A percentile compares a stretch with the other conserved stretches of the same genome.
These are phyloP conservation scores for Ciborinia camelliae DNA, from an alignment of 2,329 filamentous ascomycete species.

Conservation along the genomic window DNA sequence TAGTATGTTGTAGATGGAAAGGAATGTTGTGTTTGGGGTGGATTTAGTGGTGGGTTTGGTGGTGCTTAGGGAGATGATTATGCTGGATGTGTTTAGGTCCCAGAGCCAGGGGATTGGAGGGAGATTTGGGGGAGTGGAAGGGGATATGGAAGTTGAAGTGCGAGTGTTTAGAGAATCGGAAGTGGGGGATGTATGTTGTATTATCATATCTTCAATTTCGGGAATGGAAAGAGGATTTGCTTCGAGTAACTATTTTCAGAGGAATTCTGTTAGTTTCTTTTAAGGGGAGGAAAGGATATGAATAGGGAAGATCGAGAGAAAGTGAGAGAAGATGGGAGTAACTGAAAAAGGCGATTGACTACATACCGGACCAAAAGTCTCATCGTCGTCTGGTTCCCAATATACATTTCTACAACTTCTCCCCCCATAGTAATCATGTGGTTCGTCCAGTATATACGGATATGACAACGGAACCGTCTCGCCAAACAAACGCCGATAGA, in stretches of 20 bases:
- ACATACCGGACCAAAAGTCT: background rate
- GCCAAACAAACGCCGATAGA: background rate
- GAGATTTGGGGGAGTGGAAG: background rate
- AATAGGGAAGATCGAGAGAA: background rate
- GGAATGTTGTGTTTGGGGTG: background rate
- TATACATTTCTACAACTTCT: background rate
- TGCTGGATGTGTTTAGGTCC: background rate
- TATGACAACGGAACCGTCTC: background rate
- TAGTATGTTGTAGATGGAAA: background rate
- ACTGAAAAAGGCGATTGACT: too few species aligned
- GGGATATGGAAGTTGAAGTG: too few species aligned
- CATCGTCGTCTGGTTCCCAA: background rate
- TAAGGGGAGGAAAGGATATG: background rate
- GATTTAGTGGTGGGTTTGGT: background rate
- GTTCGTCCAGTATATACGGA: background rate
- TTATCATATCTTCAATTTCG: background rate
- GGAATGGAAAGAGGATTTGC: background rate
- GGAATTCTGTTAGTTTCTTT: background rate
- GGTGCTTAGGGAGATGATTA: background rate
- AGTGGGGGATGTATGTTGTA: background rate
- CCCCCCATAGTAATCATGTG: background rate
- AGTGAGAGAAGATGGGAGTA: too few species aligned
- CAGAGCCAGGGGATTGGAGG: background rate
- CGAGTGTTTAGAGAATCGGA: too few species aligned
- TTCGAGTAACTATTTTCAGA: background rate